Percentiles rank a stretch among this genome's conserved stretches.
Evolutionary conservation across 345 rosid species (phyloP).

Genomic region (Hibiscus trionum): DNA sequence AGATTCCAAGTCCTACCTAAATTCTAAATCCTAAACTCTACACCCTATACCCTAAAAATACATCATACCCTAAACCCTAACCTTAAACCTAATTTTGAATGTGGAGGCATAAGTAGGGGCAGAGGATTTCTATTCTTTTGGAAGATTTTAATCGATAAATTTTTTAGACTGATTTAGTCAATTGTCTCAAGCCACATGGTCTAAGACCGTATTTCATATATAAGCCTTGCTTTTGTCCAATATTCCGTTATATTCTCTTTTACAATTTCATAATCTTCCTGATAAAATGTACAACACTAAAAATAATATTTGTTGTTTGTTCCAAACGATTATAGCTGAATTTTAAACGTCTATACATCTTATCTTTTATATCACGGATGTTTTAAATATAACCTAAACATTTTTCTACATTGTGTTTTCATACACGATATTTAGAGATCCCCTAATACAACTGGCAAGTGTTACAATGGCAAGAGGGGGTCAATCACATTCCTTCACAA

Average conservation of each 20-base stretch:
- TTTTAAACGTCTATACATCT: not conserved
- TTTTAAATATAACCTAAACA: not conserved
- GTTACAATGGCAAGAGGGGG: conserved; percentile 5
- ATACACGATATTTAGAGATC: not conserved
- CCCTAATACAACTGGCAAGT: not conserved
- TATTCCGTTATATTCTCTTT: conserved; percentile 13
- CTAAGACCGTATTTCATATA: too few relatives aligned
- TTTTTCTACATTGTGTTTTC: not conserved
- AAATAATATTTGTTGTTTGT: conserved; percentile 8
- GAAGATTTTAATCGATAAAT: too few relatives aligned
- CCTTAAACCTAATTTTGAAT: too few relatives aligned
- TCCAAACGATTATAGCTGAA: conserved; percentile 15
- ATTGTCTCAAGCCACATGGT: too few relatives aligned
- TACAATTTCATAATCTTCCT: not conserved
- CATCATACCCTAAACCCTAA: too few relatives aligned
- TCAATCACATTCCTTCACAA: conserved; percentile 5
- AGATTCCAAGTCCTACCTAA: too few relatives aligned
- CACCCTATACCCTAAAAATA: too few relatives aligned
- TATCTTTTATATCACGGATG: not conserved
- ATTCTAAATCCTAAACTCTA: too few relatives aligned
- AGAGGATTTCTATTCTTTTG: too few relatives aligned
- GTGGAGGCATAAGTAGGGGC: too few relatives aligned
- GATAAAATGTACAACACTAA: conserved; percentile 18
- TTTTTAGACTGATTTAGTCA: too few relatives aligned
- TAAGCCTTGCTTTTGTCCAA: too few relatives aligned